Base-by-base conservation (phyloP, 2,329 filamentous ascomycete genomes). In the Nothopassalora personata region DNA sequence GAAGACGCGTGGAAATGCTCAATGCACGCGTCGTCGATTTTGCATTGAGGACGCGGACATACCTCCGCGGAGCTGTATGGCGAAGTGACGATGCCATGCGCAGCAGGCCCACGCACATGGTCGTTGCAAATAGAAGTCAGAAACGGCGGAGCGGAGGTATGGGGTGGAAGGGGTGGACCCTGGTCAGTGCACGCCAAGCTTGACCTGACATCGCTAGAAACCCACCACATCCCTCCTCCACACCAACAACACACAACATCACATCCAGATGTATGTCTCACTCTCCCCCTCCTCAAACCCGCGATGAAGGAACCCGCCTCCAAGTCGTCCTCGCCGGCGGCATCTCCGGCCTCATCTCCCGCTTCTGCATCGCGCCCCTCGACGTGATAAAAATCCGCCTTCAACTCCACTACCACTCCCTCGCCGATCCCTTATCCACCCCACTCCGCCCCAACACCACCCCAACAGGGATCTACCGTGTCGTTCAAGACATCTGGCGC, bases 381-480 rank as follows among this genome's bases (percentile, higher is more conserved):
- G 94, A 99, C 75, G 94, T 99, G 63, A 86, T 97, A 77, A 97
- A 99, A 80, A 99, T 99, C 76, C 90, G 94, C 50, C 86, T 97
- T 49, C 94, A 99, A 74, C 86, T 99, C 18, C 94, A 97, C 75
- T 85, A 89, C 48, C 89, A 95, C 77, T 91, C 90, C 52, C 83
- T 90, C 60, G 88, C 87, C 67, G 88, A 93, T 70, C 88, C 90
- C 1, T 75, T 86, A 9, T 82, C 56, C 48, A 36, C 46, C 9
- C 56, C 28, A 3, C 49, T 34, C 11, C 59, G 63, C 23, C n/a
- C 27, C 1, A 4, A 13, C 5, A 3, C n/a, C 11, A 62, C 61
- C 11, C 64, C 70, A 4, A 57, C 62, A 10, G 70, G 69, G 33
- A 66, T 72, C 9, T 57, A 59, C 23, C 53, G 61, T 18, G 62